Evolutionary conservation across 441 rosid genomes (phyloP).

Genomic region (Erysimum pusillum): DNA sequence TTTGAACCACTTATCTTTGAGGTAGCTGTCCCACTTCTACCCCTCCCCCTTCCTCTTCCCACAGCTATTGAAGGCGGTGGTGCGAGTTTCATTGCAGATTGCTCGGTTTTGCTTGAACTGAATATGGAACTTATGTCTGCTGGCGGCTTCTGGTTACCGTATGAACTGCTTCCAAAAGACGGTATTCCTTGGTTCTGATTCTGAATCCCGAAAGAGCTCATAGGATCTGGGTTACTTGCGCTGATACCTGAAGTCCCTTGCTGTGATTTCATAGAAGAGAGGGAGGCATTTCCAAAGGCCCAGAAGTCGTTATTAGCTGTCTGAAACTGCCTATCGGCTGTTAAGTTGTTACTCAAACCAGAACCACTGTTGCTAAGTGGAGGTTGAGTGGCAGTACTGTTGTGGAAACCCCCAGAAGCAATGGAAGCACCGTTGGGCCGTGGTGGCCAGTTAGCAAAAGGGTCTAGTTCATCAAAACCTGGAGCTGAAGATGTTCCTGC

Average conservation of each 20-base stretch:
- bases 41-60: conserved; percentile 87
- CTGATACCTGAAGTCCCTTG: conserved; percentile 50
- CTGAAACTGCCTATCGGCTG: conserved; percentile 49
- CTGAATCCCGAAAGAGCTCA: conserved; percentile 61
- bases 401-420: conserved; percentile 28
- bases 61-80: conserved; percentile 82
- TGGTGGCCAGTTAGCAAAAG: conserved; percentile 93
- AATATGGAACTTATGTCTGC: conserved; percentile 78
- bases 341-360: conserved; percentile 45
- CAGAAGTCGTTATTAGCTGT: conserved; percentile 53
- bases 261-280: conserved; percentile 48
- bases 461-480: conserved; percentile 77
- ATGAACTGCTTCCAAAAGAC: conserved; percentile 45
- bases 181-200: conserved; percentile 65
- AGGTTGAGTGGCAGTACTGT: conserved; percentile 43
- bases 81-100: conserved; percentile 75
- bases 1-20: conserved; percentile 59
- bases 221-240: conserved; percentile 47
- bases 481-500: conserved; percentile 58
- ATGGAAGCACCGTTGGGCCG: conserved; percentile 49
- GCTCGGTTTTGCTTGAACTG: conserved; percentile 65
- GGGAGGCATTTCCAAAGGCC: conserved; percentile 59
- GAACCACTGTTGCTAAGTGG: conserved; percentile 54
- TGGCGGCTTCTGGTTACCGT: conserved; percentile 57
- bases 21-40: conserved; percentile 52